Evolutionary conservation across 768 basidiomycete species (phyloP).

Genomic region (Kwoniella bestiolae): DNA sequence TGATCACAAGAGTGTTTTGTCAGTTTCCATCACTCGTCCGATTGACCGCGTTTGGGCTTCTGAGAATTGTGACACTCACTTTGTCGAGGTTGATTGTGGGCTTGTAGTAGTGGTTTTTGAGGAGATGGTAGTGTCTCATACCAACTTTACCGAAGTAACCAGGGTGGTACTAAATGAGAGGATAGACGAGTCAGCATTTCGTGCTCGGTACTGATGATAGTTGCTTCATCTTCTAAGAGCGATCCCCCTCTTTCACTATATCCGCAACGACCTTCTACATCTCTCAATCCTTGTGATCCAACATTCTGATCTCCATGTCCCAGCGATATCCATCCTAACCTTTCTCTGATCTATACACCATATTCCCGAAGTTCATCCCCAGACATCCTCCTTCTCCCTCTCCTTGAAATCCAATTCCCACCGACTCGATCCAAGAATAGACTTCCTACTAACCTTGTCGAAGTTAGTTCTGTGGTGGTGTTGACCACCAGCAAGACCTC

Average conservation of each 20-base stretch:
- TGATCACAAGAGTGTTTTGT: background rate
- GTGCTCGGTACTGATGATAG: no score
- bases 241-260: no score
- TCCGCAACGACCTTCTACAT: no score
- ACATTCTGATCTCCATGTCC: background rate
- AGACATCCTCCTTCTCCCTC: background rate
- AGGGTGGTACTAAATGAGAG: conserved; percentile 75
- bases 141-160: conserved; percentile 99
- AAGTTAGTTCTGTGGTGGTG: conserved; percentile 99
- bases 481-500: conserved; percentile 97
- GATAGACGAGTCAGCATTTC: conserved; percentile 5
- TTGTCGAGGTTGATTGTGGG: conserved; percentile 99
- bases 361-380: background rate
- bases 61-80: conserved; percentile 43
- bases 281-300: no score
- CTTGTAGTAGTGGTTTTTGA: conserved; percentile 86
- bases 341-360: background rate
- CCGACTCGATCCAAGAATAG: background rate
- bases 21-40: background rate
- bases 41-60: background rate
- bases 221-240: no score
- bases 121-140: conserved; percentile 98
- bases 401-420: conserved; percentile 1
- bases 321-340: background rate
- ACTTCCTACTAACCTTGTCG: conserved; percentile 66